A percentile compares a stretch with the other conserved stretches of the same genome.
Conservation (phyloP, 225 moss, liverwort and hornwort species). For the Lunularia cruciata region DNA sequence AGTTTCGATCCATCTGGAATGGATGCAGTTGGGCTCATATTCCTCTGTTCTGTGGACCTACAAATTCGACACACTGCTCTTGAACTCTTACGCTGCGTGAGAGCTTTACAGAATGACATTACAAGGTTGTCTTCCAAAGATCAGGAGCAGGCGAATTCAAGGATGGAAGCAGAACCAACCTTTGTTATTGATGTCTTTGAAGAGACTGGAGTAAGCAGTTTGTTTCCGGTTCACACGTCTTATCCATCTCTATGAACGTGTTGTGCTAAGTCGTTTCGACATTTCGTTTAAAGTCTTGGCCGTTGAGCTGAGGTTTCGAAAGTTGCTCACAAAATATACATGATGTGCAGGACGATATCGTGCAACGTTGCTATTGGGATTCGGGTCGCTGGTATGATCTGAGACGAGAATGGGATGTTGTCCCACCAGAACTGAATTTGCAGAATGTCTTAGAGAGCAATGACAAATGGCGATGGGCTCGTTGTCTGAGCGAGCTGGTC, state of each 20-base stretch:
- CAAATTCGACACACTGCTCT: constrained; percentile 93
- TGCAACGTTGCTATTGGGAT: constrained; percentile 99
- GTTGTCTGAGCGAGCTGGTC: constrained; percentile 93
- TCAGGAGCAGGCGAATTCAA: constrained; percentile 41
- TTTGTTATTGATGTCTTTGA: constrained; percentile 99
- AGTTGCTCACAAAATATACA: not conserved
- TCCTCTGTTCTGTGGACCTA: constrained; percentile 93
- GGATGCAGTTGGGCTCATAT: constrained; percentile 98
- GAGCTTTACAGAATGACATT: constrained; percentile 92
- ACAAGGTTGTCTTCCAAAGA: constrained; percentile 59
- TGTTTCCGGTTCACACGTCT: no score
- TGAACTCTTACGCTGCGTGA: constrained; percentile 88
- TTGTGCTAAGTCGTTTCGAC: no score
- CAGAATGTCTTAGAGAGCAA: constrained; percentile 86
- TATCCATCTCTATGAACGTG: no score
- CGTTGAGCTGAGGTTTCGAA: not conserved
- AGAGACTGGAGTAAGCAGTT: constrained; percentile 90
- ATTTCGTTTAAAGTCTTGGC: no score
- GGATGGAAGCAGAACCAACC: constrained; percentile 57
- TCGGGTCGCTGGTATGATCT: constrained; percentile 96
- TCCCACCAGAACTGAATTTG: constrained; percentile 78
- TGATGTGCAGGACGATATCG: constrained; percentile 82
- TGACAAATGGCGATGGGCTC: constrained; percentile 95
- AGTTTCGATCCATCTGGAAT: constrained; percentile 98
- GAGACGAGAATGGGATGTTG: constrained; percentile 93